These are phyloP conservation scores for Talaromyces proteolyticus DNA, from an alignment of 495 filamentous ascomycete species.

Conservation along the genomic window DNA sequence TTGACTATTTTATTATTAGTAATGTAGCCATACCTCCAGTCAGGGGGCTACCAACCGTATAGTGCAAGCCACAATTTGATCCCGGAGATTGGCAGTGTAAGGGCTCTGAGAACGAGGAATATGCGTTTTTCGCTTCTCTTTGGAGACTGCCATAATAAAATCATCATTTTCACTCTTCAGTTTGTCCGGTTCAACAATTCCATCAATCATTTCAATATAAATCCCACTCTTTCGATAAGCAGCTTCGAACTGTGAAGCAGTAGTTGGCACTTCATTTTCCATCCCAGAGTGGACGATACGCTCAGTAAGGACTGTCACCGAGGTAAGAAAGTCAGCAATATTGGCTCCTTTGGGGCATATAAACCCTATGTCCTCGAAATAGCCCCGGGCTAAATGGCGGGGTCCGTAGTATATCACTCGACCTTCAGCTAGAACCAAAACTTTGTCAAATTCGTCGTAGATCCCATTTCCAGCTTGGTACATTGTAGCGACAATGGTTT, in stretches of 20 bases:
- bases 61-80: slow-evolving; percentile 46
- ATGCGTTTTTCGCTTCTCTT: slow-evolving; percentile 41
- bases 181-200: slow-evolving; percentile 44
- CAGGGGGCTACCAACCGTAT: slow-evolving; percentile 51
- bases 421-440: slow-evolving; percentile 56
- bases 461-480: slow-evolving; percentile 86
- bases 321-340: slow-evolving; percentile 72
- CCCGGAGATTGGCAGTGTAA: slow-evolving; percentile 38
- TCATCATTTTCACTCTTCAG: slow-evolving; percentile 32
- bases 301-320: slow-evolving; percentile 61
- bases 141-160: slow-evolving; percentile 30
- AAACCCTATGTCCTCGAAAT: slow-evolving; percentile 60
- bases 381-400: slow-evolving; percentile 52
- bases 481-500: slow-evolving; percentile 70
- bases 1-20: not conserved
- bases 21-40: slow-evolving; percentile 63
- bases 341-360: slow-evolving; percentile 56
- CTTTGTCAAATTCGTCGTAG: slow-evolving; percentile 62
- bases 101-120: slow-evolving; percentile 32
- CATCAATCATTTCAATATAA: slow-evolving; percentile 42
- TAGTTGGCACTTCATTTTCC: slow-evolving; percentile 60
- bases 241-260: slow-evolving; percentile 64
- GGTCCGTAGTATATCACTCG: slow-evolving; percentile 67
- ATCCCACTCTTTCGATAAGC: slow-evolving; percentile 52
- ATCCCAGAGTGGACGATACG: slow-evolving; percentile 58